A percentile compares a stretch with the other conserved stretches of the same genome.
phyloP scores from a whole-genome alignment of 106 monocot genomes.

The Apostasia shenzhenica region DNA sequence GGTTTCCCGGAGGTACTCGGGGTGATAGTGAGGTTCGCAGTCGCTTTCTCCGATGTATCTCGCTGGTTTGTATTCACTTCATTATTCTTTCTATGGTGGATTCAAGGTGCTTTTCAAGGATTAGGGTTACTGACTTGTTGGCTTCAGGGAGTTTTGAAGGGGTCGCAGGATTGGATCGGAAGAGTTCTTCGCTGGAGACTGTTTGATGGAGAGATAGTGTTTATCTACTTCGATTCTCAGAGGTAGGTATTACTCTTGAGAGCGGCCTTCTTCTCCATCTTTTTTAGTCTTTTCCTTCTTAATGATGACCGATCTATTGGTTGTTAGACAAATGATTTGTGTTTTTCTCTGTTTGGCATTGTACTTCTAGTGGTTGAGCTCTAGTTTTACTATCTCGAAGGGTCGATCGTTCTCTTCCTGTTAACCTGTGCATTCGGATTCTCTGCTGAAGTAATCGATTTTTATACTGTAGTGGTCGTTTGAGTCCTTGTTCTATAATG shows the following conservation, averaged over 20 bases:
- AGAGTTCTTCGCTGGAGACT: neutral
- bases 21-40: neutral
- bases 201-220: neutral
- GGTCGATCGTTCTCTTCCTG: neutral
- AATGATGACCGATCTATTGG: neutral
- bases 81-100: neutral
- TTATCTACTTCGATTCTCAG: neutral
- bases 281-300: conserved; percentile 1
- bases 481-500: too few species aligned
- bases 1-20: neutral
- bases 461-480: too few species aligned
- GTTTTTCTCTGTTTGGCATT: too few species aligned
- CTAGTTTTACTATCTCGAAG: neutral
- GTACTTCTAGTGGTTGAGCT: neutral
- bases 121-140: neutral
- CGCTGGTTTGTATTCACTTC: neutral
- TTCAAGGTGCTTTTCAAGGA: neutral
- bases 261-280: neutral
- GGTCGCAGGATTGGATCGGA: too few species aligned
- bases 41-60: neutral
- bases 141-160: too few species aligned
- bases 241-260: neutral
- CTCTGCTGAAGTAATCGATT: too few species aligned
- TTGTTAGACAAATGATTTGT: neutral
- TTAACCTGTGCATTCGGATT: neutral